Evolutionary conservation across 1,284 basidiomycete species (phyloP).

Genomic region (Ustanciosporium gigantosporum): DNA sequence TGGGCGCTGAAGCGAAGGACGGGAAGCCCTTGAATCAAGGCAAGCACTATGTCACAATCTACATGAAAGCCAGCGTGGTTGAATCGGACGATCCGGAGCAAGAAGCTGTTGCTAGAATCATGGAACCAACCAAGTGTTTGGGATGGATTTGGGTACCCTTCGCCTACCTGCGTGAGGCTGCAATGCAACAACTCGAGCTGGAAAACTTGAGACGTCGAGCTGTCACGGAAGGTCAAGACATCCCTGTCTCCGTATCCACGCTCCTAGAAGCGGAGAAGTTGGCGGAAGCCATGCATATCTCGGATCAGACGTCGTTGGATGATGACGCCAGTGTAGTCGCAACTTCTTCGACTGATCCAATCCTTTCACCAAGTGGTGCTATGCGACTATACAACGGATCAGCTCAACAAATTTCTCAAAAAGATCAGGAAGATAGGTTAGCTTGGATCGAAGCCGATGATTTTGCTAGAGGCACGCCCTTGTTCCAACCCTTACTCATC

Average conservation of each 20-base stretch:
- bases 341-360: neutral
- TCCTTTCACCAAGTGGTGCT: neutral
- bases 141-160: conserved; percentile 54
- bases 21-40: conserved; percentile 14
- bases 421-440: conserved; percentile 10
- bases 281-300: conserved; percentile 20
- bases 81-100: conserved; percentile 4
- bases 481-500: conserved; percentile 37
- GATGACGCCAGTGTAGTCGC: neutral
- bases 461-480: conserved; percentile 36
- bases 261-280: conserved; percentile 35
- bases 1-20: no score
- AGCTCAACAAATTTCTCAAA: neutral
- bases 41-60: conserved; percentile 60
- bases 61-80: conserved; percentile 41
- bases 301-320: conserved; percentile 1
- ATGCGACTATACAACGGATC: no score
- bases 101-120: conserved; percentile 20
- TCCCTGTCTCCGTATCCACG: conserved; percentile 40
- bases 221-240: conserved; percentile 12
- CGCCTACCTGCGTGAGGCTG: conserved; percentile 19
- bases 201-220: conserved; percentile 19
- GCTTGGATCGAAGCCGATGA: conserved; percentile 42
- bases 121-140: conserved; percentile 54
- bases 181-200: conserved; percentile 24